Evolutionary conservation across 2,329 filamentous ascomycete genomes (phyloP).

Genomic region (Curvularia verruculosa): DNA sequence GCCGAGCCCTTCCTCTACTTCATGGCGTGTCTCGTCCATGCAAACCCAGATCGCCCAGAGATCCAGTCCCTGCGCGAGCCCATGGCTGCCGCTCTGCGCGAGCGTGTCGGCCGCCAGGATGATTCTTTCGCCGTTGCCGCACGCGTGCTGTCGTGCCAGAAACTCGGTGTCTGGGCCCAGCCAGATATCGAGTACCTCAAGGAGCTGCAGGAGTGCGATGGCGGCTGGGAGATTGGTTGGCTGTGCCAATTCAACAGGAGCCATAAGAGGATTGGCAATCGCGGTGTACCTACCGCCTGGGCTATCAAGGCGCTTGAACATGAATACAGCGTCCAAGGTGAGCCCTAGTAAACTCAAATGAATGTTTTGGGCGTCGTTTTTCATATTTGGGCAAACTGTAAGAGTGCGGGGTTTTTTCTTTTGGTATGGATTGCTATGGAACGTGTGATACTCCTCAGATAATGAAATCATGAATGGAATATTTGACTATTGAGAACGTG

Average conservation of each 20-base stretch:
- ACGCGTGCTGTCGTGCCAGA: constrained; percentile 38
- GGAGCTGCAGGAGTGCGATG: constrained; percentile 42
- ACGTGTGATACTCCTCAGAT: not conserved
- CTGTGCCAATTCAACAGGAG: constrained; percentile 24
- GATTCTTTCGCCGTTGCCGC: constrained; percentile 37
- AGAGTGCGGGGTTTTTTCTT: not conserved
- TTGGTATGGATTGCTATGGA: not conserved
- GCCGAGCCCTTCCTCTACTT: constrained; percentile 46
- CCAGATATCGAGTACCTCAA: constrained; percentile 25
- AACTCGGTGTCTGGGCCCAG: constrained; percentile 25
- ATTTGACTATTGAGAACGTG: no score
- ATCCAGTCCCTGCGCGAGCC: constrained; percentile 29
- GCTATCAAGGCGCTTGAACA: constrained; percentile 30
- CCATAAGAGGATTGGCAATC: constrained; percentile 28
- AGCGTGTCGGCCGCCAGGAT: constrained; percentile 31
- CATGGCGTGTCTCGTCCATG: constrained; percentile 29
- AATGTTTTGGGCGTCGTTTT: no score
- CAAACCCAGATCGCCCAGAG: constrained; percentile 24
- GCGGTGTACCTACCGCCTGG: constrained; percentile 29
- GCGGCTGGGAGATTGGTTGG: constrained; percentile 44
- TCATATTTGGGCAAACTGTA: not conserved
- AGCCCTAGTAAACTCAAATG: not conserved
- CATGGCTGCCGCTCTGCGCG: constrained; percentile 27
- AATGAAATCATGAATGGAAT: not conserved
- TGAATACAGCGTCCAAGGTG: not conserved